Conservation (phyloP, 208 protist genomes). For the Naegleria gruberi region DNA sequence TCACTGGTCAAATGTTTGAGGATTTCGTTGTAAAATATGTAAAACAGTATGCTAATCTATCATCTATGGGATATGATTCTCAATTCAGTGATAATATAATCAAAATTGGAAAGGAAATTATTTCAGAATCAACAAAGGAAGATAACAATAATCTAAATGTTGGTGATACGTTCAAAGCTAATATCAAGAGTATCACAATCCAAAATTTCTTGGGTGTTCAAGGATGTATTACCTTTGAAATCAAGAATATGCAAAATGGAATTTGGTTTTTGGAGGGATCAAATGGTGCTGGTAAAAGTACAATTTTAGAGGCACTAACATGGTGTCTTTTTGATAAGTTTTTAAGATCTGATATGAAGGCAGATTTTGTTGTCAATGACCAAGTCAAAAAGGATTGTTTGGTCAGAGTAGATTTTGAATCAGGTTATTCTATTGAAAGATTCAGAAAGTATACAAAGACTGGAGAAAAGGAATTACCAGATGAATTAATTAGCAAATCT, state of each 20-base stretch:
- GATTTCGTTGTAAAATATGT: neutral
- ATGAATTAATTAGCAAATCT: neutral
- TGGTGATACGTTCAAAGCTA: neutral
- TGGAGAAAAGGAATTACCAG: neutral
- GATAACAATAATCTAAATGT: neutral
- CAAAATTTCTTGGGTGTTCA: slow-evolving; percentile 16
- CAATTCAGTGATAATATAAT: neutral
- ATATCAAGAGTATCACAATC: neutral
- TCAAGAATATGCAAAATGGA: slow-evolving; percentile 7
- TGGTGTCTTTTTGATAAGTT: slow-evolving; percentile 22
- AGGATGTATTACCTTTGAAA: neutral
- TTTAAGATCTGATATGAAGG: slow-evolving; percentile 26
- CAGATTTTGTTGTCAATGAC: slow-evolving; percentile 10
- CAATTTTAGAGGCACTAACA: slow-evolving; percentile 11
- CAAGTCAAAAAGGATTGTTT: neutral
- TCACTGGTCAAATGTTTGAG: neutral
- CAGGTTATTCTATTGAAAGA: slow-evolving; percentile 14
- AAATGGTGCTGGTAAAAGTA: slow-evolving; percentile 21
- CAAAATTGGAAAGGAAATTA: neutral
- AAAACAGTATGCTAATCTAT: neutral
- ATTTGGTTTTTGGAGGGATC: slow-evolving; percentile 15
- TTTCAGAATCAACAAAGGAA: neutral
- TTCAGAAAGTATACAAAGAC: slow-evolving; percentile 1
- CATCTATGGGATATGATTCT: neutral
- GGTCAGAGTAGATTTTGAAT: slow-evolving; percentile 7